These are phyloP conservation scores for Macrotyloma uniflorum DNA, from an alignment of 306 rosid species.

Conservation along the genomic window DNA sequence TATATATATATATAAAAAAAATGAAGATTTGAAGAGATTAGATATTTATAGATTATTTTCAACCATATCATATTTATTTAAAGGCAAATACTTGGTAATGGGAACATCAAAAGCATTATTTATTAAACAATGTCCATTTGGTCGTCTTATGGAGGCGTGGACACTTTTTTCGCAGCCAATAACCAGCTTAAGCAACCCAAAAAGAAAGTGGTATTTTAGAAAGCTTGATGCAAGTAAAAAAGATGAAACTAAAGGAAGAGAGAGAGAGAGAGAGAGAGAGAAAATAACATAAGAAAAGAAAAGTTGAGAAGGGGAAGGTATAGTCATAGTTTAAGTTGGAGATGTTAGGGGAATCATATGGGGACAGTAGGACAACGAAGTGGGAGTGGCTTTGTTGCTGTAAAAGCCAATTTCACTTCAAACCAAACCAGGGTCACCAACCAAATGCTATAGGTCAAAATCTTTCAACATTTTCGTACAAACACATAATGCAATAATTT, in stretches of 20 bases:
- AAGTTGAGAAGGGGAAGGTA: constrained; percentile 48
- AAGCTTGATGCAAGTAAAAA: constrained; percentile 17
- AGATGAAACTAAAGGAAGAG: constrained; percentile 15
- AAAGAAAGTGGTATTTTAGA: constrained; percentile 27
- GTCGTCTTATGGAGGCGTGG: not conserved
- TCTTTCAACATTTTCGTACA: constrained; percentile 5
- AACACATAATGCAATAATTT: constrained; percentile 13
- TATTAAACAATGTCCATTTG: constrained; percentile 15
- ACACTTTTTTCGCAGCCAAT: constrained; percentile 29
- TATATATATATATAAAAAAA: no score
- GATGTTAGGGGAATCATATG: constrained; percentile 55
- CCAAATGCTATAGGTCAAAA: not conserved
- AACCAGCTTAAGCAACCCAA: constrained; percentile 17
- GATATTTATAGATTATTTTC: no score
- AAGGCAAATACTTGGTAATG: not conserved
- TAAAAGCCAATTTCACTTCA: constrained; percentile 33
- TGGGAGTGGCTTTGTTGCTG: constrained; percentile 9
- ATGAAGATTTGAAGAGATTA: no score
- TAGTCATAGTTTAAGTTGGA: constrained; percentile 44
- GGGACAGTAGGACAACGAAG: constrained; percentile 33
- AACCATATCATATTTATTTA: no score
- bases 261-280: not conserved
- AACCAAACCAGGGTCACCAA: constrained; percentile 8
- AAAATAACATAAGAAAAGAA: no score
- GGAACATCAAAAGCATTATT: constrained; percentile 22